These are phyloP conservation scores for Phytophthora nicotianae DNA, from an alignment of 352 stramenopile genomes.

Conservation along the genomic window DNA sequence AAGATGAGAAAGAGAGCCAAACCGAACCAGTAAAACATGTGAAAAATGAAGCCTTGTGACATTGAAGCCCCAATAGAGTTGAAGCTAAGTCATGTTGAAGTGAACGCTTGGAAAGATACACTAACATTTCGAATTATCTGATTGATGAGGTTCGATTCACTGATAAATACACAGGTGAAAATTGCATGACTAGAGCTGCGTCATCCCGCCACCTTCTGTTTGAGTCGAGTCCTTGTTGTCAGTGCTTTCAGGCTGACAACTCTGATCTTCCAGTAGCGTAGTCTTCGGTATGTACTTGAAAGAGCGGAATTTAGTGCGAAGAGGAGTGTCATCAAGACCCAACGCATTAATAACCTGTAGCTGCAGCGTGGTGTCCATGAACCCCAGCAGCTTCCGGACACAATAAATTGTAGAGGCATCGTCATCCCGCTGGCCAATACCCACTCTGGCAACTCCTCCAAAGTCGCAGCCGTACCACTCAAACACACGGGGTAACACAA, in stretches of 20 bases:
- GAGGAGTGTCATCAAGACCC: constrained; percentile 48
- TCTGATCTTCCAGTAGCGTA: constrained; percentile 29
- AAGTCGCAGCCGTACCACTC: constrained; percentile 84
- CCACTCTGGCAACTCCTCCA: constrained; percentile 10
- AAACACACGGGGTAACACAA: constrained; percentile 70
- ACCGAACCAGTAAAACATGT: constrained; percentile 26
- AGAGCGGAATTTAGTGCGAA: constrained; percentile 59
- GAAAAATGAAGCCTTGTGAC: constrained; percentile 24
- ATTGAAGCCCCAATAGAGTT: not conserved
- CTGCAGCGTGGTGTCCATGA: constrained; percentile 54
- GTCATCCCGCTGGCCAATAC: constrained; percentile 24
- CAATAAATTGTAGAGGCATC: constrained; percentile 53
- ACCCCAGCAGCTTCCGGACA: constrained; percentile 77
- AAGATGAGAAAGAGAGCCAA: constrained; percentile 6
- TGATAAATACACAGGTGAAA: constrained; percentile 34
- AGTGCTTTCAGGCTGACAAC: constrained; percentile 1
- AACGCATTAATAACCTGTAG: constrained; percentile 47
- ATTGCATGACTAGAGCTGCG: constrained; percentile 25
- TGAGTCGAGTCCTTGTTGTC: constrained; percentile 2
- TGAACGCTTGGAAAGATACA: constrained; percentile 6
- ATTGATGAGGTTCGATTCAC: too few species aligned
- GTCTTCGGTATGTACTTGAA: constrained; percentile 63
- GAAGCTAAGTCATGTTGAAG: constrained; percentile 1
- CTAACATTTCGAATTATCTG: constrained; percentile 2
- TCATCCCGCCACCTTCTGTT: constrained; percentile 20